phyloP scores from a whole-genome alignment of 169 alveolate genomes.

The Eimeria sp. region DNA sequence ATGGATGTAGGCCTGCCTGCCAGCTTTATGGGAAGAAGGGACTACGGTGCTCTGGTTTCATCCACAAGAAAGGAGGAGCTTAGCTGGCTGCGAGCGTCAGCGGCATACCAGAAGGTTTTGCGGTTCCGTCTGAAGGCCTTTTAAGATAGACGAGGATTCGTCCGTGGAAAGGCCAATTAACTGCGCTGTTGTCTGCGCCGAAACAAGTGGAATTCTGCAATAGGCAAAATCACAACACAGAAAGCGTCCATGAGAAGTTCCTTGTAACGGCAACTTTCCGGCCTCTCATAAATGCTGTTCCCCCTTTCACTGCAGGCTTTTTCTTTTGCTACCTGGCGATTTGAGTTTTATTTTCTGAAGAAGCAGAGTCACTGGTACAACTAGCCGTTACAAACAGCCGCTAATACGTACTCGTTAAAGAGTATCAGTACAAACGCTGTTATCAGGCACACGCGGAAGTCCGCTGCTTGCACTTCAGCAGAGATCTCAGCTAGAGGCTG shows the following conservation, averaged over 20 bases:
- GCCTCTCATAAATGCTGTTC: background rate
- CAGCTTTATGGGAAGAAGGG: background rate
- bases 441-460: constrained; percentile 57
- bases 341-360: background rate
- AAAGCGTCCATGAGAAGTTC: background rate
- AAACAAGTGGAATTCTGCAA: constrained; percentile 39
- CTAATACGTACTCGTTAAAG: constrained; percentile 53
- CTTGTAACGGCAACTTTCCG: background rate
- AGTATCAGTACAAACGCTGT: constrained; percentile 58
- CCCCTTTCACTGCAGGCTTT: background rate
- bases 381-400: background rate
- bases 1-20: background rate
- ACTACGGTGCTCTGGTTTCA: background rate
- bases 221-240: background rate
- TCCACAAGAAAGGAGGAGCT: background rate
- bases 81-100: background rate
- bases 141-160: constrained; percentile 11
- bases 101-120: constrained; percentile 54
- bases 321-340: background rate
- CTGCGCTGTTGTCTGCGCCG: constrained; percentile 54
- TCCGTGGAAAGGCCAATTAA: constrained; percentile 19
- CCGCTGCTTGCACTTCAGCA: background rate
- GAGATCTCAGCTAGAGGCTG: background rate
- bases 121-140: constrained; percentile 57
- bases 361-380: background rate